Percentiles rank a stretch among this genome's conserved stretches.
These are phyloP conservation scores for Orobanche coerulescens DNA, from an alignment of 257 asterid species.

Conservation along the genomic window DNA sequence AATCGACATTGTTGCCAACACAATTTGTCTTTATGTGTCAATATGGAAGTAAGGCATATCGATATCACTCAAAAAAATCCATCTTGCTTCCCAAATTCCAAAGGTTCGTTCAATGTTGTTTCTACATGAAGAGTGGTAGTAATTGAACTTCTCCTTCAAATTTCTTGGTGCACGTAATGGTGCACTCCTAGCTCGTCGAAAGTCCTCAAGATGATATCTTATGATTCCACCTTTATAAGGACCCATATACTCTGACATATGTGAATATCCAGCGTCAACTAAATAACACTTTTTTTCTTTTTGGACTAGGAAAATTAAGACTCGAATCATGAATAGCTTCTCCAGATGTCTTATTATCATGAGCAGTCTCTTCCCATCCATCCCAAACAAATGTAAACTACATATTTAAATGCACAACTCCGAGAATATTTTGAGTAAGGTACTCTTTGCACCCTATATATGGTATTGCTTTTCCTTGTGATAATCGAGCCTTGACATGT, in stretches of 20 bases:
- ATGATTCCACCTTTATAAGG: neutral
- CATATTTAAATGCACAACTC: constrained; percentile 3
- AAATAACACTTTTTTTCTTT: neutral
- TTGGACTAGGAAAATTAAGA: neutral
- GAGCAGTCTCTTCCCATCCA: constrained; percentile 8
- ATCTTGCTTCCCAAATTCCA: constrained; percentile 6
- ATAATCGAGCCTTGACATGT: neutral
- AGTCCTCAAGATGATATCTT: too few species aligned
- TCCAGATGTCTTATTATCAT: neutral
- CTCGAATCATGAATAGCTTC: neutral
- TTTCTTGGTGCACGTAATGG: too few species aligned
- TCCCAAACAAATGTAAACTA: constrained; percentile 2
- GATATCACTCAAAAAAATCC: too few species aligned
- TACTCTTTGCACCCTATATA: neutral
- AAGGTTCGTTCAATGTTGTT: constrained; percentile 2
- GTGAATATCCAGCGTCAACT: constrained; percentile 2
- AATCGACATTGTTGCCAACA: neutral
- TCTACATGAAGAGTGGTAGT: too few species aligned
- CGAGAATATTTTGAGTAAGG: neutral
- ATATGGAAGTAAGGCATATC: too few species aligned
- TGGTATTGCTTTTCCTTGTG: neutral
- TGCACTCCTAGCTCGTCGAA: too few species aligned
- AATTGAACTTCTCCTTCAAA: too few species aligned
- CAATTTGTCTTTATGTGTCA: neutral
- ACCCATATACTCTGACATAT: neutral